phyloP scores from a whole-genome alignment of 139 green algal species.

The Tetratostichococcus sp. region DNA sequence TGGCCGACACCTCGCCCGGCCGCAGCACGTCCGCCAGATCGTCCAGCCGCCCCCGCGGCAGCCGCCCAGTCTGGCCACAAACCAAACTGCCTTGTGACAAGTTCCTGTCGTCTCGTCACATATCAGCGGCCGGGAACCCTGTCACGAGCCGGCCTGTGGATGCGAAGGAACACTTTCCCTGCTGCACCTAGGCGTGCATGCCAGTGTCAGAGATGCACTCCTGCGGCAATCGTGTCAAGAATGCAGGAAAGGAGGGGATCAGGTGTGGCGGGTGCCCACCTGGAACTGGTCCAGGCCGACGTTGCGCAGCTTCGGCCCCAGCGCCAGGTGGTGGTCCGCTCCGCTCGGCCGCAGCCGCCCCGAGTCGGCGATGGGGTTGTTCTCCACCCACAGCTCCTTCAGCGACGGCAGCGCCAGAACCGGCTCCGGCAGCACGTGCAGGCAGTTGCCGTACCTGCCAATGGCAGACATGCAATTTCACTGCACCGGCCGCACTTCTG shows the following conservation, averaged over 20 bases:
- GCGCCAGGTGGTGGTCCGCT: background rate
- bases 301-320: background rate
- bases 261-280: no score
- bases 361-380: conserved; percentile 55
- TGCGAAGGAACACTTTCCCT: no score
- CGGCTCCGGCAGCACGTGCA: conserved; percentile 20
- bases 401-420: conserved; percentile 19
- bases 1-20: conserved; percentile 8
- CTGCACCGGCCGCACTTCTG: no score
- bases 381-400: conserved; percentile 65
- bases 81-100: no score
- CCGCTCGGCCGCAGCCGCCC: background rate
- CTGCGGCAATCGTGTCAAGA: no score
- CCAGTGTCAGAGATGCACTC: no score
- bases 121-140: no score
- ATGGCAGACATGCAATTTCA: no score
- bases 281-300: conserved; percentile 11
- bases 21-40: conserved; percentile 16
- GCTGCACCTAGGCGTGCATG: no score
- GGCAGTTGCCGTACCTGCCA: conserved; percentile 38
- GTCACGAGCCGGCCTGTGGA: no score
- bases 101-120: no score
- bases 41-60: background rate
- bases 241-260: no score
- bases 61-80: background rate